Conservation (phyloP, 2,329 filamentous ascomycete species). For the Colletotrichum gigasporum region DNA sequence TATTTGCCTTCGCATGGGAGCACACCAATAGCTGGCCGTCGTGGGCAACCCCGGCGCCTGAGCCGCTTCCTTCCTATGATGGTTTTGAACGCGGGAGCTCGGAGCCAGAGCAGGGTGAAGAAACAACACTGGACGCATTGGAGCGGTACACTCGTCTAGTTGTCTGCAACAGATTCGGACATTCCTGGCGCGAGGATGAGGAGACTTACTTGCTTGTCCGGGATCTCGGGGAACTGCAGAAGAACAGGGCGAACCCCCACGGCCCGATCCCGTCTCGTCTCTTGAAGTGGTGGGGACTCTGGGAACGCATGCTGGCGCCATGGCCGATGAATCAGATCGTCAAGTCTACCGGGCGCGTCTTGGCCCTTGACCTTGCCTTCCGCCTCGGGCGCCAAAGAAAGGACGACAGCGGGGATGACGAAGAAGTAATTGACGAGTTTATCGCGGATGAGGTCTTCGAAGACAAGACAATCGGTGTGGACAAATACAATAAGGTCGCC, state of each 20-base stretch:
- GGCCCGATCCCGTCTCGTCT: constrained; percentile 1
- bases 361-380: constrained; percentile 12
- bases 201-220: neutral
- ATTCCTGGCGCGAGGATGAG: neutral
- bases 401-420: neutral
- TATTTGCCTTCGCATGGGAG: constrained; percentile 2
- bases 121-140: neutral
- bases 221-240: neutral
- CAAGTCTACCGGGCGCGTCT: neutral
- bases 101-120: neutral
- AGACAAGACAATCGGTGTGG: too few relatives aligned
- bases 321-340: constrained; percentile 16
- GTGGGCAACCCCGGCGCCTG: neutral
- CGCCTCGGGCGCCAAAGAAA: neutral
- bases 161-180: constrained; percentile 9
- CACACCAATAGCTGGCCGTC: neutral
- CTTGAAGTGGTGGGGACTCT: neutral
- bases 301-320: constrained; percentile 11
- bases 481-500: neutral
- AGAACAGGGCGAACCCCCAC: constrained; percentile 9
- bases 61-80: neutral
- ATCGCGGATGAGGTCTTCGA: neutral
- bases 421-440: neutral
- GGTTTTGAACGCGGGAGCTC: too few relatives aligned
- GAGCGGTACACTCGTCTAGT: neutral